Percentiles rank a stretch among this genome's conserved stretches.
Evolutionary conservation across 352 stramenopile genomes (phyloP).

Genomic region (Pythium dissotocum): DNA sequence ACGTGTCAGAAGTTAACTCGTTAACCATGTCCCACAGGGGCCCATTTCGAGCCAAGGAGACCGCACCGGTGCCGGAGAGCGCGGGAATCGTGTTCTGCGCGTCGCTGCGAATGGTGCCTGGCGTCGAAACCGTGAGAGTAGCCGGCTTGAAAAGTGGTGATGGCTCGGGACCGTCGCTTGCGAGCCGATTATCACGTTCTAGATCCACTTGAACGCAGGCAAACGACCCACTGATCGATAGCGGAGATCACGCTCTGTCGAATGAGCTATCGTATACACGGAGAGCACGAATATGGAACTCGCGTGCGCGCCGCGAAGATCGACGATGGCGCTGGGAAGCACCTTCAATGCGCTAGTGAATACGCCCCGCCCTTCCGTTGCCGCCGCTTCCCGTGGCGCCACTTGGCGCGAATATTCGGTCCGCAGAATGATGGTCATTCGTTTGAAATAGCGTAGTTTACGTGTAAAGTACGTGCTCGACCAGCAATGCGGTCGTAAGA

Average conservation of each 20-base stretch:
- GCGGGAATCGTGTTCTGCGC: conserved; percentile 19
- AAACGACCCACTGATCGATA: conserved; percentile 27
- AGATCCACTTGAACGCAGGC: background rate
- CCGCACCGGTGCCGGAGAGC: conserved; percentile 22
- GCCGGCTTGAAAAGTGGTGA: background rate
- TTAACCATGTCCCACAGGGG: background rate
- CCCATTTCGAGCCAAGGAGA: background rate
- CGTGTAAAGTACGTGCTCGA: conserved; percentile 7
- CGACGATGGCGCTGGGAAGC: conserved; percentile 10
- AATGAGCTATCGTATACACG: background rate
- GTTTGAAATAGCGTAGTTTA: conserved; percentile 22
- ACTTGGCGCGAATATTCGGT: conserved; percentile 28
- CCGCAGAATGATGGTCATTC: conserved; percentile 19
- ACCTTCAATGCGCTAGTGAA: conserved; percentile 26
- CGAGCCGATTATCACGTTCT: background rate
- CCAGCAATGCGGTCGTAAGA: background rate
- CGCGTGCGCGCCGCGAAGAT: conserved; percentile 24
- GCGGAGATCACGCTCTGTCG: conserved; percentile 27
- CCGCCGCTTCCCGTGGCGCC: conserved; percentile 20
- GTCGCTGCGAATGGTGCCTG: conserved; percentile 24
- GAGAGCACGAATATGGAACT: conserved; percentile 10
- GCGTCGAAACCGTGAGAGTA: background rate
- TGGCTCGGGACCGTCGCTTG: conserved; percentile 9
- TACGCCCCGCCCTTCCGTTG: conserved; percentile 9
- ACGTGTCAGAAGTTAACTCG: conserved; percentile 21